phyloP scores from a whole-genome alignment of 2,329 filamentous ascomycete genomes.

The Aureobasidium musti region DNA sequence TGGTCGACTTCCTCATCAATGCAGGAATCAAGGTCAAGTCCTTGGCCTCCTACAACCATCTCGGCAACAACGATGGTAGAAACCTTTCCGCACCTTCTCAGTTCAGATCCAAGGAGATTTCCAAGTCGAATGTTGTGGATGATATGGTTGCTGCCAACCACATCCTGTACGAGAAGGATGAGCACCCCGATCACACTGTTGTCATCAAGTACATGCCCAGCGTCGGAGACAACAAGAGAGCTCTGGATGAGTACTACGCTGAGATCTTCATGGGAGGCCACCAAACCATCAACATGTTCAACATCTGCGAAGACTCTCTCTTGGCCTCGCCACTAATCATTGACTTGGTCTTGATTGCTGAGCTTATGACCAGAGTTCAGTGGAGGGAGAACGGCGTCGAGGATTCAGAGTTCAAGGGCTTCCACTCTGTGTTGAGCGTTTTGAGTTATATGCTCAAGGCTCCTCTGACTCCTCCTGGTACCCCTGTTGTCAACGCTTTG shows the following conservation, averaged over 20 bases:
- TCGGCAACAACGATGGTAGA: constrained; percentile 99
- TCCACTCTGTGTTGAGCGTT: constrained; percentile 95
- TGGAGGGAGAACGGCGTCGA: constrained; percentile 66
- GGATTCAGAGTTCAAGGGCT: constrained; percentile 73
- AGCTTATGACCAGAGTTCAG: constrained; percentile 98
- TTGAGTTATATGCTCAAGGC: constrained; percentile 99
- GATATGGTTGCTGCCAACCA: constrained; percentile 98
- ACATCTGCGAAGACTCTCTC: constrained; percentile 98
- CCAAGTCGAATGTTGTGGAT: constrained; percentile 98
- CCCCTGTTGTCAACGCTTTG: constrained; percentile 91
- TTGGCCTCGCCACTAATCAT: constrained; percentile 96
- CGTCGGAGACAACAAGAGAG: constrained; percentile 98
- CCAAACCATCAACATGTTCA: constrained; percentile 98
- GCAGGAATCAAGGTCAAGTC: constrained; percentile 98
- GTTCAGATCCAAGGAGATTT: constrained; percentile 99
- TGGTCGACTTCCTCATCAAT: constrained; percentile 98
- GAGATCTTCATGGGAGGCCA: constrained; percentile 99
- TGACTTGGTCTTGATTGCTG: constrained; percentile 85
- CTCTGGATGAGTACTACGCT: constrained; percentile 97
- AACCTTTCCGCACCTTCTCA: constrained; percentile 97
- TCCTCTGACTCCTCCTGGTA: constrained; percentile 88
- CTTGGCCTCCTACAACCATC: constrained; percentile 98
- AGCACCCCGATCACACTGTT: constrained; percentile 97
- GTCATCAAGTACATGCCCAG: constrained; percentile 99
- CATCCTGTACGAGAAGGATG: constrained; percentile 84